A percentile compares a stretch with the other conserved stretches of the same genome.
Evolutionary conservation across 148 eudicot species (phyloP).

Genomic region (Rhododendron molle): DNA sequence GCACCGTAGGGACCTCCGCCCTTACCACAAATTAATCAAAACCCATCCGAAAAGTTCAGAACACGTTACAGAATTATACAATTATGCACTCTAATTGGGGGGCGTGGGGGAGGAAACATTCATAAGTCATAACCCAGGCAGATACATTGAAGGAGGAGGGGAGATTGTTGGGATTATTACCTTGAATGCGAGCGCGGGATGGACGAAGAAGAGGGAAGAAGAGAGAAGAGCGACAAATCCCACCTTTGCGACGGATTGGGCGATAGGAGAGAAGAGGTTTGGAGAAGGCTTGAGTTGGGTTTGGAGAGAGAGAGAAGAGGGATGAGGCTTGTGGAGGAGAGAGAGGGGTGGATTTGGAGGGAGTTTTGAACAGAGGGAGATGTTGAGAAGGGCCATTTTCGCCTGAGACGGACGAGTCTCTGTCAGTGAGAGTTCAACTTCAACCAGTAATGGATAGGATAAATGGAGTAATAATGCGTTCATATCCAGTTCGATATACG

Average conservation of each 20-base stretch:
- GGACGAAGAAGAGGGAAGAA: constrained; percentile 63
- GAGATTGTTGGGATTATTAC: constrained; percentile 19
- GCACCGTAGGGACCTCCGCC: constrained; percentile 98
- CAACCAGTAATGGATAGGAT: background rate
- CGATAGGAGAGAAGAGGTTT: constrained; percentile 14
- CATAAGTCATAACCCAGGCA: background rate
- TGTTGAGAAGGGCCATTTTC: constrained; percentile 50
- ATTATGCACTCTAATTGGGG: background rate
- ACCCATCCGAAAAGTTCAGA: background rate
- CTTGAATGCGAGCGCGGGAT: constrained; percentile 90
- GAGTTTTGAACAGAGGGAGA: constrained; percentile 40
- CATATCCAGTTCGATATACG: background rate
- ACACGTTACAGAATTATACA: background rate
- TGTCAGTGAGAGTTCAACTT: background rate
- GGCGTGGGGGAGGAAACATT: background rate
- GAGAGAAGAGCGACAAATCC: constrained; percentile 59
- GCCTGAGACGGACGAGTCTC: background rate
- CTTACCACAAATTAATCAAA: constrained; percentile 31
- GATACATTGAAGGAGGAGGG: background rate
- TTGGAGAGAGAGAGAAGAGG: constrained; percentile 7
- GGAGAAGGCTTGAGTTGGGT: background rate
- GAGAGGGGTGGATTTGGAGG: constrained; percentile 16
- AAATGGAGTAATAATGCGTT: background rate
- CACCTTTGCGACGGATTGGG: constrained; percentile 45
- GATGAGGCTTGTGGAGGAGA: background rate